Evolutionary conservation across 2,329 filamentous ascomycete genomes (phyloP), one percentile per base, ranked within the genome.

Genomic region (Kalmusia sp.): DNA sequence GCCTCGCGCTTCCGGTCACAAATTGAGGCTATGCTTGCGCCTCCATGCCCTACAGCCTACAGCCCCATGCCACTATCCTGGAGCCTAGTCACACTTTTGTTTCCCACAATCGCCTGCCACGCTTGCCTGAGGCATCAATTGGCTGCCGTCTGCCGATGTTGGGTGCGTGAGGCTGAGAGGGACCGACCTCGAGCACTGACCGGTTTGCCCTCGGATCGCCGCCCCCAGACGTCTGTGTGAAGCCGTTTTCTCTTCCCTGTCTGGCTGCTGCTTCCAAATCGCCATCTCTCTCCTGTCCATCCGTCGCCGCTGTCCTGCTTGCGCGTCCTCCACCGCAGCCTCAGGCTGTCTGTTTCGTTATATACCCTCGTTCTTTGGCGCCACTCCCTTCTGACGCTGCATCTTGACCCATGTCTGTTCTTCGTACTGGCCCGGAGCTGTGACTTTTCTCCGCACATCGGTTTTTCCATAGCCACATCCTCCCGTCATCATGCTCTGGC

Each of bases 401-500:
- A 17, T 24, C 38, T 33, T 34, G 28, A 59, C 54, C 62, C 63
- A 68, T 69, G 67, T 61, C 57, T 58, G 34, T 33, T 37, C 50
- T 48, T 53, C 58, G 54, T 53, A 53, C 49, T 44, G 27, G 54
- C 44, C 45, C 35, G 31, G 28, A 55, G 33, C 53, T 25, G 54
- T 59, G 45, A 58, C 43, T n/a, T 45, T 51, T 49, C 40, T 53
- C 45, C 47, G 37, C 30, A 21, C 25, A 40, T 48, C 37, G 2
- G 3, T 22, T 37, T 49, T 51, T 27, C 28, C 11, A 30, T 28
- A 27, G 35, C 34, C 25, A 11, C 28, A 33, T 25, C 28, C 19
- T 45, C 28, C 33, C n/a, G 12, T 24, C 50, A 54, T 49, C 19
- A 71, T 72, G 68, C 71, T 72, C 56, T 78, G 75, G 75, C 65